These are phyloP conservation scores for Paecilomyces formosus DNA, from an alignment of 2,329 filamentous ascomycete genomes.

Conservation along the genomic window DNA sequence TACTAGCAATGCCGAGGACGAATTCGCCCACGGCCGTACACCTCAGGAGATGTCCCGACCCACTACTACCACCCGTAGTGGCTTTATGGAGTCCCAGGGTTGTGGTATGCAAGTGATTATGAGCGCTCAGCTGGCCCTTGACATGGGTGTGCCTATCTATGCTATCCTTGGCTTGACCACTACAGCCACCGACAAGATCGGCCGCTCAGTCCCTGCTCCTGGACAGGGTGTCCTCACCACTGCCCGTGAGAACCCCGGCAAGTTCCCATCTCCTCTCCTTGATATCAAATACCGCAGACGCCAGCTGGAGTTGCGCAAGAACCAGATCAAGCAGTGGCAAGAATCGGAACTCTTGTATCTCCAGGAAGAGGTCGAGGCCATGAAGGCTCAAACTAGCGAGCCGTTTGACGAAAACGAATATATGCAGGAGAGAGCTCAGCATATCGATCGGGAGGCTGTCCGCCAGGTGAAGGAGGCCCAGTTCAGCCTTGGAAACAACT, in stretches of 20 bases:
- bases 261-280: slow-evolving; percentile 89
- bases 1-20: slow-evolving; percentile 94
- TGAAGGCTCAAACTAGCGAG: slow-evolving; percentile 67
- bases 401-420: slow-evolving; percentile 78
- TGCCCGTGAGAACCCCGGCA: slow-evolving; percentile 81
- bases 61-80: slow-evolving; percentile 90
- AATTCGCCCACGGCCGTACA: slow-evolving; percentile 90
- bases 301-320: slow-evolving; percentile 88
- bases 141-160: slow-evolving; percentile 98
- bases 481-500: slow-evolving; percentile 90
- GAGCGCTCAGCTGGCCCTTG: slow-evolving; percentile 89
- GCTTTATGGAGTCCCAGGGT: slow-evolving; percentile 99
- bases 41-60: slow-evolving; percentile 97
- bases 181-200: slow-evolving; percentile 98
- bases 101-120: slow-evolving; percentile 98
- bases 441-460: slow-evolving; percentile 80
- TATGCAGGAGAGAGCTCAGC: slow-evolving; percentile 70
- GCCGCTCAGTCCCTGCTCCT: slow-evolving; percentile 90
- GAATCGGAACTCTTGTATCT: slow-evolving; percentile 90
- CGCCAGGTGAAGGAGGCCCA: slow-evolving; percentile 92
- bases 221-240: slow-evolving; percentile 95
- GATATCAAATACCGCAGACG: slow-evolving; percentile 97
- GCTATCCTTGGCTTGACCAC: slow-evolving; percentile 88
- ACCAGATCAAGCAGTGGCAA: slow-evolving; percentile 93
- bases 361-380: slow-evolving; percentile 83